Evolutionary conservation across 108 stramenopile species (phyloP), one percentile per base, ranked within the genome.

Genomic region (Fragilariopsis cylindrus): DNA sequence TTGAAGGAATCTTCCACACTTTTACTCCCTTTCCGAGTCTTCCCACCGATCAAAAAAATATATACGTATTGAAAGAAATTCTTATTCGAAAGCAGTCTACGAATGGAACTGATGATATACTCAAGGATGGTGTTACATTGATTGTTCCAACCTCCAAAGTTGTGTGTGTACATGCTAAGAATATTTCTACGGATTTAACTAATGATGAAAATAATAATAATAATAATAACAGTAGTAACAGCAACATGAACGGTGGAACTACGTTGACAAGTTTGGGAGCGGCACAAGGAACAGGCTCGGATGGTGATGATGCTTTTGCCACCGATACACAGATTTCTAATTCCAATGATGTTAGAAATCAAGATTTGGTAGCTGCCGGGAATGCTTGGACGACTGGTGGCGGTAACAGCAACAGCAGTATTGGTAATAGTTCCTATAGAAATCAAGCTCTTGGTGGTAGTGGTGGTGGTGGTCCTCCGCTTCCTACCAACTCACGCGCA

Each of bases 271-370:
- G 44, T 41, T 46, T 15, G 58, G 68, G 4, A 60, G 11, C 13
- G 72, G 72, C 15, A 12, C 7, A 18, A 30, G 46, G 21, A 66
- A 52, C 39, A 7, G 30, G 30, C 30, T 30, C 30, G 47, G 41
- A 62, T 44, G 19, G 47, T 42, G 7, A 68, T 7, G 81, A 71
- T 44, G 65, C 54, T 30, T 85, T 90, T 54, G 77, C 65, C 18
- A 91, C 92, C 15, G 91, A 92, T 71, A 76, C 83, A n/a, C 85
- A 92, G 60, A 92, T 92, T 69, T 87, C 86, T 16, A 83, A 79
- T 15, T 71, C 71, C 12, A 65, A 66, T 41, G 77, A 76, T 21
- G 81, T 69, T 9, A 64, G 60, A n/a, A 73, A 71, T 21, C 18
- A 63, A 18, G 83, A 78, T 4, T 72, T 94, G 75, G 89, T 90